A percentile compares a stretch with the other conserved stretches of the same genome.
phyloP scores from a whole-genome alignment of 768 basidiomycete species.

The Trametes cinnabarina region DNA sequence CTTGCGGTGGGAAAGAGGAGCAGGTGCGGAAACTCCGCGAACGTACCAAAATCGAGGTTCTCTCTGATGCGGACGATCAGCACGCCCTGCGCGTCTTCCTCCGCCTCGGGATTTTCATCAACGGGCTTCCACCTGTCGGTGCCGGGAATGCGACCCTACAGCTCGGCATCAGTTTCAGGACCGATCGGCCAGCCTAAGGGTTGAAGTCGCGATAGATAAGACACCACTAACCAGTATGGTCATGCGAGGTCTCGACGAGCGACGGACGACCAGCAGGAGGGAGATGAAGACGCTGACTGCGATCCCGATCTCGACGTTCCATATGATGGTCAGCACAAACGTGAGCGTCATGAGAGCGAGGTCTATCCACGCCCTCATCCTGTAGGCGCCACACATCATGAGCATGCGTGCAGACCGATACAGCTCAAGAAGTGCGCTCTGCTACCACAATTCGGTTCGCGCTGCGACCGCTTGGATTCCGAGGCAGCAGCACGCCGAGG shows the following conservation, averaged over 20 bases:
- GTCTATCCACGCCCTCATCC: constrained; percentile 93
- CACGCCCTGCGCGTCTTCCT: constrained; percentile 76
- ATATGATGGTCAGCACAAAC: constrained; percentile 82
- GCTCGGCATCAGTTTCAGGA: not conserved
- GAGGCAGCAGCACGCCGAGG: not conserved
- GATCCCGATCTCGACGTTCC: constrained; percentile 91
- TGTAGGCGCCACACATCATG: constrained; percentile 25
- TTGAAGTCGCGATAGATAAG: not conserved
- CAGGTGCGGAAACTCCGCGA: not conserved
- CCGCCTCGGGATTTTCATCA: constrained; percentile 80
- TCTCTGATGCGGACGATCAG: constrained; percentile 89
- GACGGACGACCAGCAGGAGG: constrained; percentile 83
- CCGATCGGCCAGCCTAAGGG: not conserved
- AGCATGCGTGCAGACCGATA: not conserved
- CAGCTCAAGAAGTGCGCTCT: not conserved
- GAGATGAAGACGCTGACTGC: constrained; percentile 87
- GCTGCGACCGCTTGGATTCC: not conserved
- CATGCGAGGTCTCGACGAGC: constrained; percentile 87
- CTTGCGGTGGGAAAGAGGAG: not conserved
- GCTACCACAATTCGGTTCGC: not conserved
- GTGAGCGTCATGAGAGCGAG: constrained; percentile 84
- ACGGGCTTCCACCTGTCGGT: constrained; percentile 90
- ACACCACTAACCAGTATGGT: constrained; percentile 69
- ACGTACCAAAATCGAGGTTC: constrained; percentile 84
- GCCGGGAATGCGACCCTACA: constrained; percentile 80